These are phyloP conservation scores for Conoideocrella luteorostrata DNA, from an alignment of 2,329 filamentous ascomycete genomes.

Conservation along the genomic window DNA sequence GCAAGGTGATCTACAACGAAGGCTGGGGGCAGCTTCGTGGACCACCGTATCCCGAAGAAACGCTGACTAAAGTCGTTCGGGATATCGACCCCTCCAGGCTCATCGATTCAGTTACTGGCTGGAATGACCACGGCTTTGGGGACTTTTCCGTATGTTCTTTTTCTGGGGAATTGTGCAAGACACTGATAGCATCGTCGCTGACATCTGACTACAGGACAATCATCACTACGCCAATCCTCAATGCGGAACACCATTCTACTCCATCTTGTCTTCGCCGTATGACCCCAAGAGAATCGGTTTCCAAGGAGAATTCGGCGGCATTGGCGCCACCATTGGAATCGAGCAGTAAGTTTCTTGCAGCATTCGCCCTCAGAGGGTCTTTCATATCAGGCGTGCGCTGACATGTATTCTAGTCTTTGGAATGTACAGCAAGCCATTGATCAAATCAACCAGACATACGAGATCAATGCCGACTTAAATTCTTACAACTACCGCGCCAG, in stretches of 20 bases:
- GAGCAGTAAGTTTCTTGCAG: conserved; percentile 43
- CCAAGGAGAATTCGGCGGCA: conserved; percentile 66
- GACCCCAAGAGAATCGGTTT: conserved; percentile 57
- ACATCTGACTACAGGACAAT: conserved; percentile 44
- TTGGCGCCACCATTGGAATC: conserved; percentile 57
- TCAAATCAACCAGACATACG: conserved; percentile 60
- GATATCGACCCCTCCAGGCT: conserved; percentile 57
- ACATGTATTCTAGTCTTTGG: conserved; percentile 46
- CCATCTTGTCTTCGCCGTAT: conserved; percentile 46
- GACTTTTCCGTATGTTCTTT: conserved; percentile 43
- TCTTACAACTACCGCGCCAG: conserved; percentile 63
- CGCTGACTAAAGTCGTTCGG: conserved; percentile 47
- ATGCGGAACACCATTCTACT: conserved; percentile 65
- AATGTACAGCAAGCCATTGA: conserved; percentile 53
- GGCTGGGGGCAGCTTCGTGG: conserved; percentile 58
- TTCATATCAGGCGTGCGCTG: background rate
- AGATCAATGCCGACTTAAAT: conserved; percentile 51
- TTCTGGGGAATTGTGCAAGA: background rate
- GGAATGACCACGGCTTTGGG: conserved; percentile 61
- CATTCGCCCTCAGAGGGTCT: background rate
- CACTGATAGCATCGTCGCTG: background rate
- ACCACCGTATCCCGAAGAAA: conserved; percentile 47
- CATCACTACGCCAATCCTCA: conserved; percentile 68
- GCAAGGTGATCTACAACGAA: conserved; percentile 61
- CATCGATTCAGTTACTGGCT: conserved; percentile 57